A percentile compares a stretch with the other conserved stretches of the same genome.
Evolutionary conservation across 352 stramenopile genomes (phyloP).

Genomic region (Phytophthora niederhauseri): DNA sequence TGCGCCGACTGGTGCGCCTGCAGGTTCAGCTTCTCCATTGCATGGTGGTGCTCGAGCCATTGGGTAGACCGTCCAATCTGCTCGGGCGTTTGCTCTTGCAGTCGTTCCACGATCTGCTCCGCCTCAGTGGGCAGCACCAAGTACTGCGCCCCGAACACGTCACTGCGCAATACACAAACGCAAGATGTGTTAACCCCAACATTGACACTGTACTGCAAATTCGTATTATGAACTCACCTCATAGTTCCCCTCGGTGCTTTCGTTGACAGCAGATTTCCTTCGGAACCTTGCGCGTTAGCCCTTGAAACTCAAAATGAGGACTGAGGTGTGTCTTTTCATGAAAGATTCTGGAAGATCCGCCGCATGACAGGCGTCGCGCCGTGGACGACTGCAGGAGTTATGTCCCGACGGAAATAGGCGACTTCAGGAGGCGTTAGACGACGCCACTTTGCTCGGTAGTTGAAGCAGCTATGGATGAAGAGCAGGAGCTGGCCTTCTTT

Average conservation of each 20-base stretch:
- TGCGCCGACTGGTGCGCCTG: conserved; percentile 93
- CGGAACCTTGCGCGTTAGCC: neutral
- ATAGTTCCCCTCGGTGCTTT: conserved; percentile 11
- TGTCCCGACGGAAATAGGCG: conserved; percentile 16
- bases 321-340: conserved; percentile 28
- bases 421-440: neutral
- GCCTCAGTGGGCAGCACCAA: conserved; percentile 82
- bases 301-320: conserved; percentile 24
- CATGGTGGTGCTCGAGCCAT: conserved; percentile 91
- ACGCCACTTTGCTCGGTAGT: neutral
- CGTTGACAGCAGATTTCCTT: neutral
- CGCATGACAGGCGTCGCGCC: conserved; percentile 9
- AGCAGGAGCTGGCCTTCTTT: conserved; percentile 77
- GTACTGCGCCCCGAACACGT: conserved; percentile 45
- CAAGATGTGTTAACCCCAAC: neutral
- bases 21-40: conserved; percentile 94
- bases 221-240: conserved; percentile 13
- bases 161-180: conserved; percentile 16
- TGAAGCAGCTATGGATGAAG: conserved; percentile 43
- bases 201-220: neutral
- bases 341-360: conserved; percentile 33
- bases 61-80: conserved; percentile 56
- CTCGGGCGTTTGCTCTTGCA: conserved; percentile 65
- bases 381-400: conserved; percentile 7
- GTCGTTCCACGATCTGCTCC: conserved; percentile 83